Percentiles rank a stretch among this genome's conserved stretches.
Evolutionary conservation across 768 basidiomycete species (phyloP).

Genomic region (Pleurotus salmoneostramineus): DNA sequence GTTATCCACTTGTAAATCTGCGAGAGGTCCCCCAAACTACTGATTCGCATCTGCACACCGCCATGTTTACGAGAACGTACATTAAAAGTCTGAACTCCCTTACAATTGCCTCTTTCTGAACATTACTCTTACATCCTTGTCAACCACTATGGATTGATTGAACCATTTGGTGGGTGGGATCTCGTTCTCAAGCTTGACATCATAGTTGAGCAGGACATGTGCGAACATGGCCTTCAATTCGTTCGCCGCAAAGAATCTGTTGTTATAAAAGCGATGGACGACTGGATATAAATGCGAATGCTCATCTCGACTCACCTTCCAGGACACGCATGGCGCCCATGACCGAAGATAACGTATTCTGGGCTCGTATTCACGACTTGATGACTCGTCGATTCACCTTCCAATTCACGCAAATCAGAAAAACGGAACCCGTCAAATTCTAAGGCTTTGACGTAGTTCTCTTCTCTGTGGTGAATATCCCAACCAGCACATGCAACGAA

Average conservation of each 20-base stretch:
- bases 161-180: no score
- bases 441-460: conserved; percentile 36
- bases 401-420: conserved; percentile 27
- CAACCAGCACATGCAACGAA: conserved; percentile 18
- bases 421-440: conserved; percentile 48
- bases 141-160: no score
- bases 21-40: no score
- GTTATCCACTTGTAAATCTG: no score
- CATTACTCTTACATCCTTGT: no score
- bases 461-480: conserved; percentile 18
- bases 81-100: no score
- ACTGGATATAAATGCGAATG: neutral
- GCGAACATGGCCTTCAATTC: conserved; percentile 19
- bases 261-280: neutral
- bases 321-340: conserved; percentile 29
- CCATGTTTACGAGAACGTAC: no score
- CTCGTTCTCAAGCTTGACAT: conserved; percentile 3
- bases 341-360: conserved; percentile 34
- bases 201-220: conserved; percentile 17
- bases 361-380: conserved; percentile 26
- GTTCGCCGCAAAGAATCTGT: conserved; percentile 6
- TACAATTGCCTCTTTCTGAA: no score
- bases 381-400: conserved; percentile 27
- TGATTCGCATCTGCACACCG: no score
- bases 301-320: conserved; percentile 6